Base-by-base conservation (phyloP, 192 early-diverging fungal genomes). In the Coemansia reversa region DNA sequence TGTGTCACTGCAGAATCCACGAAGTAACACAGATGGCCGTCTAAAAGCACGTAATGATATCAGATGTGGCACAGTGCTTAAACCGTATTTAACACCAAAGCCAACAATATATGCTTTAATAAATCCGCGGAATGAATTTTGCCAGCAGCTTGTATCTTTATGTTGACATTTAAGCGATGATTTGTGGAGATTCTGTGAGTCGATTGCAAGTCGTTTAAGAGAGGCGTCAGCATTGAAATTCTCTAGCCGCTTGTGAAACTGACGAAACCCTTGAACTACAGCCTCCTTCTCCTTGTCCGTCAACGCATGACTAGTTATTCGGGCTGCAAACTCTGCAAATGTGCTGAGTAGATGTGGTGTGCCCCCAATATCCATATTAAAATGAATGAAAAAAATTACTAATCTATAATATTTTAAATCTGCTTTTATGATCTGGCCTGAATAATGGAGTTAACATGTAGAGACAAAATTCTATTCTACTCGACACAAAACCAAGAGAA, bases 211-310 rank as follows among this genome's bases (percentile, higher is more conserved):
- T 23, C 52, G 66, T 25, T 62, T 59, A 52, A 74, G 58, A 3
- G 65, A 67, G 23, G 62, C 24, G 22, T 67, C 82, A 84, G 85
- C 86, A 73, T 78, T 85, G n/a, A 88, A 70, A 33, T 87, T 79
- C 59, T 84, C 77, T n/a, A 90, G 75, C n/a, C 79, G 84, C 61
- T 85, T 75, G 65, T 88, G 86, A 70, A 90, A 87, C 39, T 72
- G 75, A 20, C 75, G 84, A 48, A 90, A 82, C 6, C 84, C 83
- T 0, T 67, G 55, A 23, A 88, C 76, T 27, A 88, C 76, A 8
- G 75, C 71, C 65, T 90, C 89, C 9, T 87, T 86, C 53, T 90
- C 89, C 27, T 79, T 74, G 75, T 88, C 84, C 24, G 89, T 87
- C 60, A 90, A 64, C 51, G 85, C 82, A 57, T 82, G 83, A 55